phyloP scores from a whole-genome alignment of 495 filamentous ascomycete genomes.

The Aspergillus bridgeri region DNA sequence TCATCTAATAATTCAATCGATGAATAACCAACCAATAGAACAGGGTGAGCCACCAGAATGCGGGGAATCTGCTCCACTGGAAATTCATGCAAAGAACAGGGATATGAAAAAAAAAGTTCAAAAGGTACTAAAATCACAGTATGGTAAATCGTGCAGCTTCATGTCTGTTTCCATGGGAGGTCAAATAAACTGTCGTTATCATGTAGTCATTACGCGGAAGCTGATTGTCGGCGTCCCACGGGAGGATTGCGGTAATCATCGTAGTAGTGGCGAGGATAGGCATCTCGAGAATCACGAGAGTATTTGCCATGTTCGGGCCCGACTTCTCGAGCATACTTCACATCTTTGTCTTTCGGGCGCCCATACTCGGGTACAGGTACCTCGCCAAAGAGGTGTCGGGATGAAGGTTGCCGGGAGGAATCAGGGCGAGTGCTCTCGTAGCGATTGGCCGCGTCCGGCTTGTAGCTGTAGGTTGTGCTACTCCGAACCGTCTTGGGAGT shows the following conservation, averaged over 20 bases:
- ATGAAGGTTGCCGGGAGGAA: constrained; percentile 8
- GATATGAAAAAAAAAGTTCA: too few relatives aligned
- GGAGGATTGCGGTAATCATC: constrained; percentile 21
- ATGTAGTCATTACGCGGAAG: constrained; percentile 23
- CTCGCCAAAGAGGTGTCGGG: constrained; percentile 17
- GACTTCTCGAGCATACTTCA: constrained; percentile 13
- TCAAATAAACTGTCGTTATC: constrained; percentile 17
- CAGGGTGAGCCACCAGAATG: too few relatives aligned
- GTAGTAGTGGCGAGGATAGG: constrained; percentile 13
- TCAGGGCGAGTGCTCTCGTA: constrained; percentile 1
- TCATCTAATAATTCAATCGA: not conserved
- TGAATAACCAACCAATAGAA: not conserved
- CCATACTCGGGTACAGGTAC: constrained; percentile 11
- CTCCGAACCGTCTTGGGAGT: constrained; percentile 14
- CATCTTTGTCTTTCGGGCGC: constrained; percentile 11
- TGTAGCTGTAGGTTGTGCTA: constrained; percentile 21
- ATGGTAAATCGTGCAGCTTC: not conserved
- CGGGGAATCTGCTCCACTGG: too few relatives aligned
- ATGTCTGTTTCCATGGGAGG: not conserved
- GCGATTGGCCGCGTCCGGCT: constrained; percentile 10
- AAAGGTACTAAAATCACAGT: not conserved
- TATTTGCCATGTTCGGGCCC: constrained; percentile 8
- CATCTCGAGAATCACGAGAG: not conserved
- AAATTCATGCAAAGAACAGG: not conserved
- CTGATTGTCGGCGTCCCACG: constrained; percentile 25